phyloP scores from a whole-genome alignment of 1,284 basidiomycete species.

The Hymenochaete sp. region DNA sequence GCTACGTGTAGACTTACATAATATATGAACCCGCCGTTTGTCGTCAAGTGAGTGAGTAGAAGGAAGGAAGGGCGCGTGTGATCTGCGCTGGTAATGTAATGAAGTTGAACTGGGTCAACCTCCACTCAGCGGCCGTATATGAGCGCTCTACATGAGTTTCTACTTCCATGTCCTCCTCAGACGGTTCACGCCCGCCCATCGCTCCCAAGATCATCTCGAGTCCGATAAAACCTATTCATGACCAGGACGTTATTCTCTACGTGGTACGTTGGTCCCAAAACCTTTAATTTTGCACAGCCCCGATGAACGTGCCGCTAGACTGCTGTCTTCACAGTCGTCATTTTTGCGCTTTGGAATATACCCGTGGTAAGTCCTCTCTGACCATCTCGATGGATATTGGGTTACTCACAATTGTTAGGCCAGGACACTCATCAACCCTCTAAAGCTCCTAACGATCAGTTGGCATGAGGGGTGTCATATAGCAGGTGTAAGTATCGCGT shows the following conservation, averaged over 20 bases:
- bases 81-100: background rate
- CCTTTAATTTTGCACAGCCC: background rate
- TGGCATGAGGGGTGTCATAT: conserved; percentile 83
- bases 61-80: background rate
- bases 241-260: conserved; percentile 43
- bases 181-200: conserved; percentile 17
- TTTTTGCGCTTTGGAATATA: conserved; percentile 76
- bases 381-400: background rate
- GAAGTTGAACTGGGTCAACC: background rate
- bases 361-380: conserved; percentile 34
- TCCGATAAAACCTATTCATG: conserved; percentile 19
- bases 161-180: conserved; percentile 6
- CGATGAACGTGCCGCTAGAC: conserved; percentile 36
- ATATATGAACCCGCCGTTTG: no score
- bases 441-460: conserved; percentile 77
- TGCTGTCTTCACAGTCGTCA: conserved; percentile 69
- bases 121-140: no score
- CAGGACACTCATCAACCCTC: conserved; percentile 63
- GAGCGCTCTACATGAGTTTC: background rate
- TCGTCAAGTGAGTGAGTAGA: background rate
- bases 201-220: conserved; percentile 17
- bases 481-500: conserved; percentile 42
- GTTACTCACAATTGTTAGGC: conserved; percentile 25
- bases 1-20: conserved; percentile 8
- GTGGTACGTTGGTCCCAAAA: conserved; percentile 43